phyloP scores from a whole-genome alignment of 163 green algal species.

The Scenedesmus sp. region DNA sequence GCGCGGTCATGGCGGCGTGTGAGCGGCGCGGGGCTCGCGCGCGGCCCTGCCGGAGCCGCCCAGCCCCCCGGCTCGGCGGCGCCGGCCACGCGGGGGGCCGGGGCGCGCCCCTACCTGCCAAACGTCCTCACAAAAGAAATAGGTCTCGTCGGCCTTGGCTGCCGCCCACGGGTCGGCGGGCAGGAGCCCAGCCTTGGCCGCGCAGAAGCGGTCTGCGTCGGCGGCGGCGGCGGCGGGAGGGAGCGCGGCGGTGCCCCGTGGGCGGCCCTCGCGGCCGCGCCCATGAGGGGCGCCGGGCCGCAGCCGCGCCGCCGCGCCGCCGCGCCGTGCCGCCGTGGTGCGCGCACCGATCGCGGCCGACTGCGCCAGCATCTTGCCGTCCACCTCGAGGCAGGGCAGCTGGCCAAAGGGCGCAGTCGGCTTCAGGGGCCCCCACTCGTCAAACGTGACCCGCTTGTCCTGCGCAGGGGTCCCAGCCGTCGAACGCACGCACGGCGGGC shows the following conservation, averaged over 20 bases:
- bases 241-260: neutral
- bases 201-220: slow-evolving; percentile 35
- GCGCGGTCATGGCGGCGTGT: no score
- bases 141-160: slow-evolving; percentile 41
- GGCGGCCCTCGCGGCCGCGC: neutral
- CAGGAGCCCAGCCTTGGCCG: slow-evolving; percentile 23
- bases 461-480: slow-evolving; percentile 5
- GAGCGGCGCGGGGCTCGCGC: no score
- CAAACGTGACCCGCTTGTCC: slow-evolving; percentile 33
- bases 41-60: no score
- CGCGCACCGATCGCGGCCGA: slow-evolving; percentile 37
- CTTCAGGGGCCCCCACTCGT: slow-evolving; percentile 45
- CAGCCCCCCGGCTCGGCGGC: no score
- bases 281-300: neutral
- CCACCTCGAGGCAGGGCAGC: slow-evolving; percentile 51
- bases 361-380: slow-evolving; percentile 47
- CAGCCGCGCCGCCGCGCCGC: no score
- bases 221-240: neutral
- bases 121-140: slow-evolving; percentile 39
- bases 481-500: no score
- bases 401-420: slow-evolving; percentile 52
- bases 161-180: slow-evolving; percentile 24
- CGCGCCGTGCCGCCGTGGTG: no score
- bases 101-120: slow-evolving; percentile 28
- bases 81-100: no score